Base-by-base conservation (phyloP, 2,329 filamentous ascomycete genomes). In the Xylariaceae sp. region DNA sequence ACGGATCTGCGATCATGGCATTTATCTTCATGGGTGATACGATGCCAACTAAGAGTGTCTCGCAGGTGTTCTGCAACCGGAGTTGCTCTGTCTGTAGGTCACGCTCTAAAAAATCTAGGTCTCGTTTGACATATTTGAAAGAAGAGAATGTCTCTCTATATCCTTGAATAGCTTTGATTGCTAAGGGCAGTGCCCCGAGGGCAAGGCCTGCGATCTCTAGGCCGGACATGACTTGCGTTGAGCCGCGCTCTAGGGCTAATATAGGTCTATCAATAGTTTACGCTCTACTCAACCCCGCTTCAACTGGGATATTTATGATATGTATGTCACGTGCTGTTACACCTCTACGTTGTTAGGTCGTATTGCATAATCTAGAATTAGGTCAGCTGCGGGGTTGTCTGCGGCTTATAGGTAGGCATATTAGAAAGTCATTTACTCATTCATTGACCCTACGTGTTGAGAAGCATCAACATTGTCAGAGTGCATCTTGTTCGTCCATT, bases 161-260 rank as follows among this genome's bases (percentile, higher is more conserved):
- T 4, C 16, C 29, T 21, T 44, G 49, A 2, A 44, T 16, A 3
- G 55, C 55, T 19, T 49, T 24, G 8, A 58, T 12, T 26, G 44
- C 43, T 9, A 53, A 5, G 17, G 47, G 54, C n/a, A 57, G 19
- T 12, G 14, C 19, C 28, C 47, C 48, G 2, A 57, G 26, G 11
- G 53, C 28, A 12, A 53, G 26, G 7, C 54, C 54, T 5, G 47
- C 54, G 3, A 47, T 11, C 14, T 52, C 54, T n/a, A 55, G 36
- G 4, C 44, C 52, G 24, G 44, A 8, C 52, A 55, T 55, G n/a
- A 34, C 34, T 41, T 16, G n/a, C 4, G 2, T 23, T 21, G 6
- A 49, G 26, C 2, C 1, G 9, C 1, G 12, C 21, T 28, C n/a
- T 16, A 16, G 16, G n/a, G n/a, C n/a, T n/a, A n/a, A 7, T 26